These are phyloP conservation scores for Helenozyma rhizophorensis DNA, from an alignment of 805 yeast genomes.

Conservation along the genomic window DNA sequence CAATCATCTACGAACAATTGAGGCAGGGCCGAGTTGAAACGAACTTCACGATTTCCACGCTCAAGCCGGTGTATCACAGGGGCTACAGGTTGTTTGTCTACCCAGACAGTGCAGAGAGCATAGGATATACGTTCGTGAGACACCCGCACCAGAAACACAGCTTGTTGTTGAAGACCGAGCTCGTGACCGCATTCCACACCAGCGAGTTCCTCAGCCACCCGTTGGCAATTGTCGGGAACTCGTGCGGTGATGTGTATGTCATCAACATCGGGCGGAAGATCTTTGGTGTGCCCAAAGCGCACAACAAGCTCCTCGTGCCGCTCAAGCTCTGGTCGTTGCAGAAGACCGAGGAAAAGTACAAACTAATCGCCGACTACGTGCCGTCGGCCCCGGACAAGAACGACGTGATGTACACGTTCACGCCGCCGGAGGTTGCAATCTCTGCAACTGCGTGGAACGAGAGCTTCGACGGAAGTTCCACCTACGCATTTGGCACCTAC, in stretches of 20 bases:
- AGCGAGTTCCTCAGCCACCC: constrained; percentile 37
- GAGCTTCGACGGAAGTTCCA: constrained; percentile 33
- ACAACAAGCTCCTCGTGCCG: constrained; percentile 38
- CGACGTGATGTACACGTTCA: constrained; percentile 26
- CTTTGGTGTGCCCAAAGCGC: constrained; percentile 29
- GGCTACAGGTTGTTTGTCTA: constrained; percentile 23
- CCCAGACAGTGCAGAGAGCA: constrained; percentile 25
- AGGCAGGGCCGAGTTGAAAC: constrained; percentile 25
- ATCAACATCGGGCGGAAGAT: constrained; percentile 37
- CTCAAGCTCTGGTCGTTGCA: constrained; percentile 33
- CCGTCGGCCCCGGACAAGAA: constrained; percentile 27
- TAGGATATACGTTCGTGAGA: constrained; percentile 25
- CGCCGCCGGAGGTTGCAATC: constrained; percentile 49
- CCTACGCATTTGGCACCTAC: constrained; percentile 51
- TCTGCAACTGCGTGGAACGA: constrained; percentile 59
- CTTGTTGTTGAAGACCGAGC: constrained; percentile 26
- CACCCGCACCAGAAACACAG: constrained; percentile 33
- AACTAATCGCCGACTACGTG: constrained; percentile 24
- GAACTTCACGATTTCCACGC: constrained; percentile 18
- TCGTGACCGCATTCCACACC: constrained; percentile 24
- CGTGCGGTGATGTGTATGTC: constrained; percentile 33
- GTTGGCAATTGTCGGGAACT: constrained; percentile 27
- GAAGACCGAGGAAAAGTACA: constrained; percentile 8
- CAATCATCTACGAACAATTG: constrained; percentile 19
- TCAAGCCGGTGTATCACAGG: constrained; percentile 28